Evolutionary conservation across 1,284 basidiomycete species (phyloP).

Genomic region (Boletellus deceptivus): DNA sequence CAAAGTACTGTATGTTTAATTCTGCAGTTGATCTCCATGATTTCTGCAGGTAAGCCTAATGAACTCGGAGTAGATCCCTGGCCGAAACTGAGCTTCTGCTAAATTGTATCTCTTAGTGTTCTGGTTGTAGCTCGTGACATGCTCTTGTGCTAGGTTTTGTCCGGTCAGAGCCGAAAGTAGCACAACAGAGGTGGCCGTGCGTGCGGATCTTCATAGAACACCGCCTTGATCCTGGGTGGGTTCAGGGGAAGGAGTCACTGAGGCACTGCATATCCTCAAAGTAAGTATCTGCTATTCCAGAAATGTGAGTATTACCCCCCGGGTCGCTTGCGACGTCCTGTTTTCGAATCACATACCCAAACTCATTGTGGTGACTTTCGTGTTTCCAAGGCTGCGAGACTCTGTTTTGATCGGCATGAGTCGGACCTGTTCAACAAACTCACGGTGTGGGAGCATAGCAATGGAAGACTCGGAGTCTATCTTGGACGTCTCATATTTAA

Average conservation of each 20-base stretch:
- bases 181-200: no score
- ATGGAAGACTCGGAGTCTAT: not conserved
- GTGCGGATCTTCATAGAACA: not conserved
- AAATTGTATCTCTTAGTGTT: no score
- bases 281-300: not conserved
- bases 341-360: not conserved
- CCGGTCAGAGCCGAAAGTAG: not conserved
- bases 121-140: no score
- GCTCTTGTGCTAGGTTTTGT: no score
- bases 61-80: no score
- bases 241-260: conserved; percentile 2
- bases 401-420: not conserved
- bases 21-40: no score
- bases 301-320: not conserved
- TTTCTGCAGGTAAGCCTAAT: no score
- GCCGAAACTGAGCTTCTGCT: no score
- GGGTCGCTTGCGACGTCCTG: not conserved
- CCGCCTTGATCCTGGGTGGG: not conserved
- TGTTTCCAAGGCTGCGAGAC: not conserved
- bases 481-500: not conserved
- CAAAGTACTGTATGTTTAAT: no score
- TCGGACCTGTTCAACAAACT: not conserved
- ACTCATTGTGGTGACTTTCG: not conserved
- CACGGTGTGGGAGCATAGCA: not conserved
- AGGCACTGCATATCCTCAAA: conserved; percentile 15